Conservation (phyloP, 1,284 basidiomycete genomes). For the Grifola frondosa region DNA sequence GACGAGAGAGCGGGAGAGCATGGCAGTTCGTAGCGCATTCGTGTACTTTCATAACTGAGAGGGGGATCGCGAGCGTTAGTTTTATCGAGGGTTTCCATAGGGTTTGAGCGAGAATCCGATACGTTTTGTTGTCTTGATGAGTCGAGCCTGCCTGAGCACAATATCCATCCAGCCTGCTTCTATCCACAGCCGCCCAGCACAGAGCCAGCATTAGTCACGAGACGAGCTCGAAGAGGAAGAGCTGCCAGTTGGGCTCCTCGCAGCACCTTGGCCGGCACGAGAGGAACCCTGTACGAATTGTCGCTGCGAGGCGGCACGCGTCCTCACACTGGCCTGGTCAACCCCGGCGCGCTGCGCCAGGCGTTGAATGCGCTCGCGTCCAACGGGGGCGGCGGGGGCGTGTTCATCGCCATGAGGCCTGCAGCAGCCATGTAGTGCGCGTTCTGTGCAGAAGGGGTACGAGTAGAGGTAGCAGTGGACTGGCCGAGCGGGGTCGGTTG, state of each 20-base stretch:
- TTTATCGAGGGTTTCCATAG: too few relatives aligned
- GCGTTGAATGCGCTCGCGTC: constrained; percentile 9
- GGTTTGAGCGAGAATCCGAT: too few relatives aligned
- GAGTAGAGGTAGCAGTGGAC: constrained; percentile 3
- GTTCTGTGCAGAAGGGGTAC: constrained; percentile 5
- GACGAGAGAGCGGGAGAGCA: too few relatives aligned
- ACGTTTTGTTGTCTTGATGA: too few relatives aligned
- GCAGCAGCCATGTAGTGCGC: too few relatives aligned
- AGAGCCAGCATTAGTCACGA: constrained; percentile 12
- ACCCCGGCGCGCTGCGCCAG: constrained; percentile 5
- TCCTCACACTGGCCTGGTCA: constrained; percentile 1
- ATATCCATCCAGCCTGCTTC: too few relatives aligned
- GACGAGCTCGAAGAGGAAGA: constrained; percentile 14
- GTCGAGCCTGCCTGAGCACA: too few relatives aligned
- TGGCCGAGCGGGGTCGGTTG: constrained; percentile 10
- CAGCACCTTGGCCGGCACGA: constrained; percentile 5
- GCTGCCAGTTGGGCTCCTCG: too few relatives aligned
- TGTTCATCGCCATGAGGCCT: constrained; percentile 3
- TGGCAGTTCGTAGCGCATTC: too few relatives aligned
- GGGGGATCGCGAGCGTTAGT: too few relatives aligned
- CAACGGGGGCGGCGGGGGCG: background rate
- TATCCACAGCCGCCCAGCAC: too few relatives aligned
- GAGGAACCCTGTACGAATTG: constrained; percentile 13
- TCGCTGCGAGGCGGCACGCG: background rate
- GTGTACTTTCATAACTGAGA: too few relatives aligned